Evolutionary conservation across 83 land plant genomes (phyloP).

Genomic region (Thuja plicata): DNA sequence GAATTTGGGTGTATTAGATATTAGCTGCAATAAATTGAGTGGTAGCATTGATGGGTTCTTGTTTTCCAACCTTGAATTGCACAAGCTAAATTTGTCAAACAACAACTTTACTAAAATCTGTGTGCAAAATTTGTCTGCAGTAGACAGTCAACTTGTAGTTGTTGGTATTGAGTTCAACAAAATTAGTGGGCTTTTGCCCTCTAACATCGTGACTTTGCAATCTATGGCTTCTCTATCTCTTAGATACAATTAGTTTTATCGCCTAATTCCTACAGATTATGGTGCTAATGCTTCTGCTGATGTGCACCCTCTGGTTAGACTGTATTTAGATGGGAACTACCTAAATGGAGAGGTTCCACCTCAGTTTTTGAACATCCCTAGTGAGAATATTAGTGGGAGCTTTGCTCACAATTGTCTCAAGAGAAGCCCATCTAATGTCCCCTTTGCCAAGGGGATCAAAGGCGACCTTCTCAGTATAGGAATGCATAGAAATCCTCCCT

Average conservation of each 20-base stretch:
- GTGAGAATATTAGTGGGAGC: no score
- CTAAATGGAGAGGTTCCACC: constrained; percentile 49
- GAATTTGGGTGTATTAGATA: no score
- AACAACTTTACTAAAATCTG: constrained; percentile 42
- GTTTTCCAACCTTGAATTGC: constrained; percentile 39
- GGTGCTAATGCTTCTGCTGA: constrained; percentile 16
- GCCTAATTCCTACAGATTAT: constrained; percentile 46
- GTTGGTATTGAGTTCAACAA: constrained; percentile 62
- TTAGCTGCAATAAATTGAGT: no score
- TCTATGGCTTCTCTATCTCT: constrained; percentile 43
- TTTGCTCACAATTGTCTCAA: no score
- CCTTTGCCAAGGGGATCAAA: no score
- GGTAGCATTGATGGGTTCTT: no score
- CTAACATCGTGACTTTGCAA: constrained; percentile 26
- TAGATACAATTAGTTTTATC: constrained; percentile 50
- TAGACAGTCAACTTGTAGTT: constrained; percentile 37
- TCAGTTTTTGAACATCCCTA: constrained; percentile 23
- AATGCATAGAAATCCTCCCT: no score
- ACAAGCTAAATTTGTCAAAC: constrained; percentile 58
- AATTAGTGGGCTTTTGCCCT: constrained; percentile 45
- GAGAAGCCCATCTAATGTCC: no score
- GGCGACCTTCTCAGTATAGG: no score
- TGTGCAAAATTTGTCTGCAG: constrained; percentile 10
- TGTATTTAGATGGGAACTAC: constrained; percentile 61
- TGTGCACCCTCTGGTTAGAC: constrained; percentile 27